phyloP scores from a whole-genome alignment of 2,329 filamentous ascomycete genomes.

The Aspergillus sclerotialis region DNA sequence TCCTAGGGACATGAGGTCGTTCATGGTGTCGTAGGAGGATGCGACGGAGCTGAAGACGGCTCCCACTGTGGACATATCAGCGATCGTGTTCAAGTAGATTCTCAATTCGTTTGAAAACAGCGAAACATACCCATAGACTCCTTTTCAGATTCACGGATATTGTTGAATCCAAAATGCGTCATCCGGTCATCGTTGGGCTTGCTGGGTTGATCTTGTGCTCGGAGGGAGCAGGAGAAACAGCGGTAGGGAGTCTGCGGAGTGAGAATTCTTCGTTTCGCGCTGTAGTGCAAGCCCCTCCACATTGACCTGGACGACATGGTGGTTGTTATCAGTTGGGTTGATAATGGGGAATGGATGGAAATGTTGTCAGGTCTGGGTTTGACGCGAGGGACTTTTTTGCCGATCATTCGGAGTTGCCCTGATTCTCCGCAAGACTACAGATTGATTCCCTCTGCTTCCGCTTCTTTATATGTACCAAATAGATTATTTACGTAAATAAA shows the following conservation, averaged over 20 bases:
- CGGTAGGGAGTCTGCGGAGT: slow-evolving; percentile 31
- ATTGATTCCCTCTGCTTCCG: no score
- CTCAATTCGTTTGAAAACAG: neutral
- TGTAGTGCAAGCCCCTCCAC: slow-evolving; percentile 31
- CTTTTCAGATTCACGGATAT: slow-evolving; percentile 74
- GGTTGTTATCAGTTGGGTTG: neutral
- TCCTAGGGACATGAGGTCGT: slow-evolving; percentile 96
- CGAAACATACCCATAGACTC: slow-evolving; percentile 50
- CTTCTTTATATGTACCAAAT: no score
- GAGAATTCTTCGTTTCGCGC: slow-evolving; percentile 22
- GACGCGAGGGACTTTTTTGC: no score
- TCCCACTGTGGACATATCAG: slow-evolving; percentile 51
- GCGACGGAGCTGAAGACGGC: slow-evolving; percentile 93
- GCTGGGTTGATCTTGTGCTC: slow-evolving; percentile 29
- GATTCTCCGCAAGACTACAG: no score
- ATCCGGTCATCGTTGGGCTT: slow-evolving; percentile 47
- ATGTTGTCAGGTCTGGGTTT: no score
- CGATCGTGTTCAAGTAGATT: neutral
- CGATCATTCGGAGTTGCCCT: no score
- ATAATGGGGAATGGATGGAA: neutral
- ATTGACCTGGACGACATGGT: slow-evolving; percentile 28
- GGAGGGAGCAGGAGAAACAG: slow-evolving; percentile 46
- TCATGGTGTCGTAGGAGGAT: slow-evolving; percentile 94
- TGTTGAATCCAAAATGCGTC: slow-evolving; percentile 89
- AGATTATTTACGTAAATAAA: no score